Base-by-base conservation (phyloP, 2,329 filamentous ascomycete genomes). In the Sarocladiaceae sp. region DNA sequence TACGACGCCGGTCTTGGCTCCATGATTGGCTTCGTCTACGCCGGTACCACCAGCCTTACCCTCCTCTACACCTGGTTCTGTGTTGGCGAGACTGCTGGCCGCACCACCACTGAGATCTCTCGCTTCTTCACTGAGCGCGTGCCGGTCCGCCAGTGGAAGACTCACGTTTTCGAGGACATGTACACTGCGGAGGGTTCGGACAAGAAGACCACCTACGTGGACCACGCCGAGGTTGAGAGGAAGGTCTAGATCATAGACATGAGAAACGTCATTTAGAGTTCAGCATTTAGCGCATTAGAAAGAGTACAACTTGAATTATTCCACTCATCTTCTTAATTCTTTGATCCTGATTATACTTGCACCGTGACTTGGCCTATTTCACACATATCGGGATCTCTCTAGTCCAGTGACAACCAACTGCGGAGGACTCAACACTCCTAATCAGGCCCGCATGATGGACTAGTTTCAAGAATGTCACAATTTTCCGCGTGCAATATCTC, bases 41-140 rank as follows among this genome's bases (percentile, higher is more conserved):
- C 62, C 8, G 65, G 63, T 12, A 63, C 61, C 0, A 64, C 62
- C 0, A 46, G 60, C 22, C 52, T 63, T 26, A 57, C 61, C 11
- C 42, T 67, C 12, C 53, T 59, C 4, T 68, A 62, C 54, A 59
- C 61, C 11, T 72, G 64, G 63, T 71, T 69, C 56, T 71, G 70
- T 51, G 68, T 71, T 1, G 70, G 69, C 12, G 70, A 73, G 59
- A 68, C 67, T 0, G 63, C 63, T 3, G 65, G 69, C 2, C 58
- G 69, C 3, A 64, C 60, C 7, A 68, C 63, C 51, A 57, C 59
- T 15, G 66, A 73, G 51, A 66, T 74, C 26, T 62, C 65, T 20
- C 55, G 62, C 12, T 66, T 74, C 57, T 74, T 73, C 55, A 59
- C 61, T n/a, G 65, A 71, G 28, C 51, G 55, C 6, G 61, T 71